phyloP scores from a whole-genome alignment of 2,329 filamentous ascomycete species.

The Fusarium subtropicale region DNA sequence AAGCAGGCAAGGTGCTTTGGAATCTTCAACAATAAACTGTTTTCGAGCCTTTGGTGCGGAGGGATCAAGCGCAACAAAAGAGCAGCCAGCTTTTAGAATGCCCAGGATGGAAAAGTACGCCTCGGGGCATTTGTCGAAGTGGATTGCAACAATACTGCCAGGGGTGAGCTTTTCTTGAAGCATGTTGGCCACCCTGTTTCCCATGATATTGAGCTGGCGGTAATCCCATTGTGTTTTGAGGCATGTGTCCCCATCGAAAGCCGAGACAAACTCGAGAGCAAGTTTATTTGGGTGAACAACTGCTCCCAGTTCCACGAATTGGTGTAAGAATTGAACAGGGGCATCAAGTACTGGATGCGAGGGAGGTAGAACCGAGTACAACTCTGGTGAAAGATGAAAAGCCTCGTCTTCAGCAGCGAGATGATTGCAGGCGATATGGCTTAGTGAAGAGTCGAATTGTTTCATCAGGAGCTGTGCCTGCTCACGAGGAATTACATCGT shows the following conservation, averaged over 20 bases:
- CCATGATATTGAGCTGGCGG: slow-evolving; percentile 73
- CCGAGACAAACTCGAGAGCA: slow-evolving; percentile 81
- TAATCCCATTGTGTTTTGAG: slow-evolving; percentile 77
- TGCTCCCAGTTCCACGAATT: slow-evolving; percentile 79
- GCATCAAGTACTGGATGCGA: slow-evolving; percentile 67
- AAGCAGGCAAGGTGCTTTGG: slow-evolving; percentile 71
- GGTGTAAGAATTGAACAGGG: slow-evolving; percentile 73
- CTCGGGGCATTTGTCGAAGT: slow-evolving; percentile 87
- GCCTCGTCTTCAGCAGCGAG: slow-evolving; percentile 56
- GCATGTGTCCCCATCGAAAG: slow-evolving; percentile 60
- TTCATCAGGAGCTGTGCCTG: slow-evolving; percentile 75
- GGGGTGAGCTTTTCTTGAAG: slow-evolving; percentile 63
- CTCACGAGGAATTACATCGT: slow-evolving; percentile 71
- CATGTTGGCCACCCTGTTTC: slow-evolving; percentile 78
- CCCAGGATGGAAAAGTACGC: slow-evolving; percentile 86
- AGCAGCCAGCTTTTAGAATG: slow-evolving; percentile 83
- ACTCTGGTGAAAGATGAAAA: slow-evolving; percentile 43
- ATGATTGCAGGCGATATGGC: slow-evolving; percentile 65
- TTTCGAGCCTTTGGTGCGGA: slow-evolving; percentile 78
- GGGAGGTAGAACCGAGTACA: slow-evolving; percentile 76
- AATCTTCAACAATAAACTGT: slow-evolving; percentile 81
- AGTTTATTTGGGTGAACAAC: slow-evolving; percentile 64
- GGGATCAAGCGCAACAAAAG: slow-evolving; percentile 84
- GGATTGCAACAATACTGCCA: slow-evolving; percentile 77
- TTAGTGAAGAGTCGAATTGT: slow-evolving; percentile 78